These are phyloP conservation scores for Beta lomatogona DNA, from an alignment of 179 eudicot species.

Conservation along the genomic window DNA sequence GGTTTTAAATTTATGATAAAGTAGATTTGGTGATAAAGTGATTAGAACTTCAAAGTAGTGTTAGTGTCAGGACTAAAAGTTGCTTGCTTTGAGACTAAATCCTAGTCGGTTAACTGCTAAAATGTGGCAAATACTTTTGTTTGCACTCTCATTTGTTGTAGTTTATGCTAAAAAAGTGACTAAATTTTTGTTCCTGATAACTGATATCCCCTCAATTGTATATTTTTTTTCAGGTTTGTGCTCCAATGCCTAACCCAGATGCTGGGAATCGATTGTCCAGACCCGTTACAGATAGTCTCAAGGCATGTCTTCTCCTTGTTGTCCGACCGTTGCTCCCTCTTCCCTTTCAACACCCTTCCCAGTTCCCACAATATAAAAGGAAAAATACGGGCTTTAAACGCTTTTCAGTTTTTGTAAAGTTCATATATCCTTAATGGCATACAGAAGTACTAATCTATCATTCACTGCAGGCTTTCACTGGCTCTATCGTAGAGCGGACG, in stretches of 20 bases:
- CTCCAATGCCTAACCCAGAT: slow-evolving; percentile 26
- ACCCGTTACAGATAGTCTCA: slow-evolving; percentile 37
- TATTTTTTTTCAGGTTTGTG: slow-evolving; percentile 29
- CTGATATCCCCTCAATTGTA: not conserved
- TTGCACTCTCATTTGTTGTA: not conserved
- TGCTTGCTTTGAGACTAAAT: not conserved
- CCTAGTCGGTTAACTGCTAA: not conserved
- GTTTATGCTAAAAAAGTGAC: not conserved
- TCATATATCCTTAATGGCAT: not conserved
- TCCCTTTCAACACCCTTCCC: not conserved
- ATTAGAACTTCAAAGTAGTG: not conserved
- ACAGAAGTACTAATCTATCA: not conserved
- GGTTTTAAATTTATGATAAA: not conserved
- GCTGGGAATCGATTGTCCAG: slow-evolving; percentile 23
- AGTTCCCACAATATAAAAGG: not conserved
- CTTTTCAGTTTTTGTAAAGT: not conserved
- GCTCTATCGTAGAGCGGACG: slow-evolving; percentile 70
- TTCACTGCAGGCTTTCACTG: slow-evolving; percentile 65
- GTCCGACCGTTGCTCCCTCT: not conserved
- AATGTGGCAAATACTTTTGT: not conserved
- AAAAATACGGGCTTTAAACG: no score
- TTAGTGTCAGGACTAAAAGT: not conserved
- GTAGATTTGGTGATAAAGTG: not conserved
- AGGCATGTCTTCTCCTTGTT: slow-evolving; percentile 32
- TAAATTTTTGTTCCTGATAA: not conserved